Evolutionary conservation across 179 eudicot species (phyloP), one percentile per base, ranked within the genome.

Genomic region (Spergularia azorica): DNA sequence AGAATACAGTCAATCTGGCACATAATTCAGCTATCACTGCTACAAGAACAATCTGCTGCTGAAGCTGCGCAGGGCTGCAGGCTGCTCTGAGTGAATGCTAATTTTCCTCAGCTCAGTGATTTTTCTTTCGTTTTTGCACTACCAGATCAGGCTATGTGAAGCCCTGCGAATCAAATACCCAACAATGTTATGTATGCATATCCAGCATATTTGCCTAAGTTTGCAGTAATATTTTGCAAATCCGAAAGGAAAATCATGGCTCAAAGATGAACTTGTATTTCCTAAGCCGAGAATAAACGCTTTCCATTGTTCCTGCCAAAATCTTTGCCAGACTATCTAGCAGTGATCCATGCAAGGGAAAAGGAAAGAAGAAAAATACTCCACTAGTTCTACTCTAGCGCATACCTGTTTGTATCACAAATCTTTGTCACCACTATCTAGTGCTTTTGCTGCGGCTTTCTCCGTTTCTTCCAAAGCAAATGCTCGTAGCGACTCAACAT

Each of bases 381-480:
- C 8, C 21, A 6, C 3, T 39, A 16, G 69, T 8, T 5, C 52
- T 41, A 14, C n/a, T 38, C 61, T 58, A 16, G 55, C 10, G 9
- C 67, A 15, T 76, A 79, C 85, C 82, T 63, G 57, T 36, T 18
- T 11, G 54, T 14, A 71, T 88, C 72, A 90, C 78, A 89, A 71
- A 43, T 92, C 97, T 81, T 79, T 85, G 68, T 88, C 94, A 63
- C 39, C 56, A 46, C 75, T 89, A 36, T 75, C 86, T 67, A 76
- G 85, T 52, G 86, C 82, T 64, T 82, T 84, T 17, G 86, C 71
- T 75, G 88, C 92, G 63, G 93, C 97, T 79, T 89, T 92, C 79
- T 85, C 89, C 4, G 97, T 87, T 82, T 89, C 93, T 81, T 90
- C 92, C 83, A 92, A 61, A 73, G 79, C 93, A 85, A 86, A 92